Conservation (phyloP, 2,329 filamentous ascomycete genomes). For the Colletotrichum theobromicola region DNA sequence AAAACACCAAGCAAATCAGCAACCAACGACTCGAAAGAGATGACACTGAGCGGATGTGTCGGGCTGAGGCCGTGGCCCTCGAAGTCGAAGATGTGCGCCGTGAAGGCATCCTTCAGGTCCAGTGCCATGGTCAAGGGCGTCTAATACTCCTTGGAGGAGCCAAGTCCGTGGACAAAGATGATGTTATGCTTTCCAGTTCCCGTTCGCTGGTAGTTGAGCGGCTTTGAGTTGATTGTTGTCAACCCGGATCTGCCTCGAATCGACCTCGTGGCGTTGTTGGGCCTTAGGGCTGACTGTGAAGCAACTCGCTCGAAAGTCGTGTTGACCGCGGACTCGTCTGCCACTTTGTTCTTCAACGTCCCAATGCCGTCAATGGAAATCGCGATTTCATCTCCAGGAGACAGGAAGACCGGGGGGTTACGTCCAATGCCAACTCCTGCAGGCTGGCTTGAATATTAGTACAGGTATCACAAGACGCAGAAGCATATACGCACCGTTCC, state of each 20-base stretch:
- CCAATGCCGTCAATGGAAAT: constrained; percentile 47
- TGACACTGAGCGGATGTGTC: constrained; percentile 45
- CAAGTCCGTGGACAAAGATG: constrained; percentile 62
- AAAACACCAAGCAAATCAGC: constrained; percentile 46
- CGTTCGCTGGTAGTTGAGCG: constrained; percentile 40
- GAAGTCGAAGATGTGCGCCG: constrained; percentile 53
- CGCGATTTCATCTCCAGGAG: constrained; percentile 44
- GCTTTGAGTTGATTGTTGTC: constrained; percentile 43
- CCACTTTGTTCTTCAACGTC: constrained; percentile 42
- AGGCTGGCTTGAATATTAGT: constrained; percentile 23
- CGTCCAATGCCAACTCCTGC: constrained; percentile 53
- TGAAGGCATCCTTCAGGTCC: constrained; percentile 31
- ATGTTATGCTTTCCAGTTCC: constrained; percentile 34
- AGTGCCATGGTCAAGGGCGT: constrained; percentile 46
- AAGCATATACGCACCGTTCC: constrained; percentile 34
- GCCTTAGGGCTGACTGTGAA: neutral
- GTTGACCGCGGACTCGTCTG: constrained; percentile 26
- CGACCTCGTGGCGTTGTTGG: constrained; percentile 23
- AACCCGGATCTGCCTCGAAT: constrained; percentile 30
- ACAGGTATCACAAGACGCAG: neutral
- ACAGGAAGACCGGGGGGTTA: constrained; percentile 44
- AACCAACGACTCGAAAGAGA: constrained; percentile 49
- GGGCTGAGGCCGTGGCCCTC: constrained; percentile 62
- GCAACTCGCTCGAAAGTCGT: constrained; percentile 27
- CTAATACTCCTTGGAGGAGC: constrained; percentile 49